These are phyloP conservation scores for Dalbergia oliveri DNA, from an alignment of 306 rosid species.

Conservation along the genomic window DNA sequence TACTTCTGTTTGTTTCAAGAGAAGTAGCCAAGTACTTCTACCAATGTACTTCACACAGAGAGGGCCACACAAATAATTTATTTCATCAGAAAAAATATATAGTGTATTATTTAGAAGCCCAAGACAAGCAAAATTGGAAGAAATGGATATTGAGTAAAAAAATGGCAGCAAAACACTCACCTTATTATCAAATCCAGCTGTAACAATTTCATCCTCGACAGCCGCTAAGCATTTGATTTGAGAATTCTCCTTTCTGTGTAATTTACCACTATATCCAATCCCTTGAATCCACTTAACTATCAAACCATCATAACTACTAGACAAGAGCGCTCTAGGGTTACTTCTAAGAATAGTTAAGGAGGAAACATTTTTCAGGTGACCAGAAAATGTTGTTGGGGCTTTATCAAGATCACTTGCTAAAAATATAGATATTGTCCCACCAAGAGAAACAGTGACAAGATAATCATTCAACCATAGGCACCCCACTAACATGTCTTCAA, in stretches of 20 bases:
- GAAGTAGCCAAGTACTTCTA: too few species aligned
- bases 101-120: slow-evolving; percentile 3
- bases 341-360: slow-evolving; percentile 77
- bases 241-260: slow-evolving; percentile 82
- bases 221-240: slow-evolving; percentile 90
- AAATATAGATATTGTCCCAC: slow-evolving; percentile 82
- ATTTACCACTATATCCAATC: slow-evolving; percentile 82
- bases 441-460: slow-evolving; percentile 90
- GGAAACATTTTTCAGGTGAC: slow-evolving; percentile 92
- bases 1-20: too few species aligned
- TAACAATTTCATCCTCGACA: slow-evolving; percentile 76
- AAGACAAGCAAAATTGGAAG: slow-evolving; percentile 21
- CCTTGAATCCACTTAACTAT: slow-evolving; percentile 94
- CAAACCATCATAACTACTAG: slow-evolving; percentile 94
- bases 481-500: slow-evolving; percentile 97
- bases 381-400: slow-evolving; percentile 74
- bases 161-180: slow-evolving; percentile 50
- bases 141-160: slow-evolving; percentile 27
- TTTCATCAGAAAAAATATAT: background rate
- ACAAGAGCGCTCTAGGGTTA: slow-evolving; percentile 76
- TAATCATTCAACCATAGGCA: slow-evolving; percentile 87
- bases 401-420: slow-evolving; percentile 83
- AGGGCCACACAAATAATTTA: too few species aligned
- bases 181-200: slow-evolving; percentile 92
- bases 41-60: too few species aligned